phyloP scores from a whole-genome alignment of 805 yeast species.

The Metschnikowia rubicola region DNA sequence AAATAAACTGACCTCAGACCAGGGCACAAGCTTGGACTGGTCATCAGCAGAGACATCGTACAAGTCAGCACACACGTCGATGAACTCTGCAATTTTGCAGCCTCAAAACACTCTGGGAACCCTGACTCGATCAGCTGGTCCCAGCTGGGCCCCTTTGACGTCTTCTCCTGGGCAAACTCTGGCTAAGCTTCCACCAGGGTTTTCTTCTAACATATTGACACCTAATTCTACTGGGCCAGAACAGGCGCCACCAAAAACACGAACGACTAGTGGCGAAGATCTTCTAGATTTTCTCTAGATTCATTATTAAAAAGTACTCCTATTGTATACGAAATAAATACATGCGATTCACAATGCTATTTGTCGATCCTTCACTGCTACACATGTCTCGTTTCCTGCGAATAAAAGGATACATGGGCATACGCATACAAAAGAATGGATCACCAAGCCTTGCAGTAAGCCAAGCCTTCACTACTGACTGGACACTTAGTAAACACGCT shows the following conservation, averaged over 20 bases:
- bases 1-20: background rate
- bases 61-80: background rate
- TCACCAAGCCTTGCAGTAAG: too few relatives aligned
- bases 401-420: background rate
- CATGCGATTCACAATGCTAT: constrained; percentile 14
- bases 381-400: background rate
- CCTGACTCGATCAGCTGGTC: background rate
- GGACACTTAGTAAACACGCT: constrained; percentile 74
- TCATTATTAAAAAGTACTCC: background rate
- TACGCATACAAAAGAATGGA: background rate
- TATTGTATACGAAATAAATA: constrained; percentile 4
- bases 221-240: constrained; percentile 20
- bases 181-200: constrained; percentile 34
- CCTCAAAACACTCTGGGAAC: background rate
- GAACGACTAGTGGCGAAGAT: constrained; percentile 2
- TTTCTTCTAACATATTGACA: constrained; percentile 23
- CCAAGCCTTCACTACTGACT: background rate
- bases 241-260: background rate
- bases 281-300: constrained; percentile 16
- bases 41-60: constrained; percentile 4
- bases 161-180: constrained; percentile 1
- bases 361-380: background rate
- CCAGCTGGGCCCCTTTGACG: constrained; percentile 7
- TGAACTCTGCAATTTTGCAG: background rate
- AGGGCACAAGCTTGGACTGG: constrained; percentile 3